phyloP scores from a whole-genome alignment of 208 protist genomes.

The Crithidia expoeki region DNA sequence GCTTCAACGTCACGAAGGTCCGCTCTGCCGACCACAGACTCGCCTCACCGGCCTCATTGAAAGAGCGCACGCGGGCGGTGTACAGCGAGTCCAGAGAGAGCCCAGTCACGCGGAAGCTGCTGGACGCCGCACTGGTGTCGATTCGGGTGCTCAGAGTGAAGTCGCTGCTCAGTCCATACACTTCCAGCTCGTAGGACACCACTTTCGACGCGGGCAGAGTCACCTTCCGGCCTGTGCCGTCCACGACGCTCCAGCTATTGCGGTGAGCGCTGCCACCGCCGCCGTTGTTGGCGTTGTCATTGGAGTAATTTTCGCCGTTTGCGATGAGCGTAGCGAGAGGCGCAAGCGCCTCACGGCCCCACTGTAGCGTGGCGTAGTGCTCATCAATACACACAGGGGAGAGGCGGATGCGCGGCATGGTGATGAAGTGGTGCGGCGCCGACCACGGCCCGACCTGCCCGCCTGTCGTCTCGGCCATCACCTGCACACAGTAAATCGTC shows the following conservation, averaged over 20 bases:
- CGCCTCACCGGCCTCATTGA: constrained; percentile 49
- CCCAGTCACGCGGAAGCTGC: constrained; percentile 49
- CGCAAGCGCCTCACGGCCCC: constrained; percentile 44
- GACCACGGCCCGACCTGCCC: constrained; percentile 85
- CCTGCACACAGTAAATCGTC: constrained; percentile 81
- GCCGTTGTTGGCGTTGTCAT: constrained; percentile 1
- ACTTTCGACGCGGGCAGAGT: constrained; percentile 44
- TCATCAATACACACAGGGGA: constrained; percentile 62
- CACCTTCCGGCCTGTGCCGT: constrained; percentile 12
- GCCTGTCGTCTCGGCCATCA: constrained; percentile 79
- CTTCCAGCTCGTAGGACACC: constrained; percentile 64
- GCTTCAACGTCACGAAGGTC: constrained; percentile 65
- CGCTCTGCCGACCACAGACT: constrained; percentile 76
- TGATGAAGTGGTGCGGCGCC: constrained; percentile 63
- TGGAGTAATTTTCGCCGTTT: constrained; percentile 1
- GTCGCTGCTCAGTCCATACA: constrained; percentile 39
- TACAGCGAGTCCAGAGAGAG: constrained; percentile 71
- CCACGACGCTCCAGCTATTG: not conserved
- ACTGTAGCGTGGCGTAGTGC: constrained; percentile 67
- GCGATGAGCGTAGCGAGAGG: constrained; percentile 23
- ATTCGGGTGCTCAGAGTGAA: constrained; percentile 32
- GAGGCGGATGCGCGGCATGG: constrained; percentile 69
- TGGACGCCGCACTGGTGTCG: constrained; percentile 17
- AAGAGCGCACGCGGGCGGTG: constrained; percentile 60
- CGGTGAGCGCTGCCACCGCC: not conserved